A percentile compares a stretch with the other conserved stretches of the same genome.
These are phyloP conservation scores for Starmerella kuoi DNA, from an alignment of 805 yeast genomes.

Conservation along the genomic window DNA sequence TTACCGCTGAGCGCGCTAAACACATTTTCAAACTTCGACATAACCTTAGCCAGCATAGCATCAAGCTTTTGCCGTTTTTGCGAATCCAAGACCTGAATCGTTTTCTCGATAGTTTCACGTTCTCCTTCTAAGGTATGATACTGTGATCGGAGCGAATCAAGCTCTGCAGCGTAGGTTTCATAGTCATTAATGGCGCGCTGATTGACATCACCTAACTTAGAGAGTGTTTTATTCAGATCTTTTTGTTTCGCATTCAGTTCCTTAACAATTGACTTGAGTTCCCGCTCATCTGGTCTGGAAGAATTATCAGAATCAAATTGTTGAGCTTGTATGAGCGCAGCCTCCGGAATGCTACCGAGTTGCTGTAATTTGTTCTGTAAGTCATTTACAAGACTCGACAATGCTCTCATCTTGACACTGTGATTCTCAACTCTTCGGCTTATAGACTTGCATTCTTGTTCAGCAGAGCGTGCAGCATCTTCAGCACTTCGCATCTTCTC, in stretches of 20 bases:
- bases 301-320: conserved; percentile 10
- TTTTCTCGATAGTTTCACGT: conserved; percentile 51
- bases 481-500: background rate
- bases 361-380: background rate
- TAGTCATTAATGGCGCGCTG: conserved; percentile 83
- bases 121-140: conserved; percentile 59
- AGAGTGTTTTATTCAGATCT: conserved; percentile 33
- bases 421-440: conserved; percentile 1
- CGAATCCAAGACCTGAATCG: conserved; percentile 56
- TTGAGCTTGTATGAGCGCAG: conserved; percentile 27
- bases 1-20: conserved; percentile 74
- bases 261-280: conserved; percentile 38
- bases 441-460: background rate
- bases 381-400: background rate
- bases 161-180: conserved; percentile 56
- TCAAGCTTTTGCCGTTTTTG: conserved; percentile 77
- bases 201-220: conserved; percentile 64
- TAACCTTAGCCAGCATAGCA: conserved; percentile 34
- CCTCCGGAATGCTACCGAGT: conserved; percentile 4
- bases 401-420: conserved; percentile 3
- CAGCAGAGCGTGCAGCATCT: background rate
- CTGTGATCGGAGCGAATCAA: conserved; percentile 52
- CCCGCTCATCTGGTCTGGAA: conserved; percentile 38
- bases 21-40: background rate
- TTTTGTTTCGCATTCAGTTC: background rate